Base-by-base conservation (phyloP, 495 filamentous ascomycete genomes). In the Bacidia rubella region DNA sequence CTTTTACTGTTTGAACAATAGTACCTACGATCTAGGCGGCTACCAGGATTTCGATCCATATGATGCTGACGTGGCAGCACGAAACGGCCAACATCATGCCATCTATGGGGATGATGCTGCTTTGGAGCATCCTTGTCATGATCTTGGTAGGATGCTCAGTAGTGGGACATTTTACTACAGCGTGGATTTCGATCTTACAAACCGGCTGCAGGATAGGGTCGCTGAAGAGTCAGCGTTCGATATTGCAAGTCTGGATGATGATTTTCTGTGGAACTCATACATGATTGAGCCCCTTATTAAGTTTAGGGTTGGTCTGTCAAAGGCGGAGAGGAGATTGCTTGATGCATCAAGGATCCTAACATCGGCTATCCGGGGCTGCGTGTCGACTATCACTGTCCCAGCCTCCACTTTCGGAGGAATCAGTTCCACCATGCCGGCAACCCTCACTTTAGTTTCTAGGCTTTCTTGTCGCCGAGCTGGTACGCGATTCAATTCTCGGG, bases 101-200 rank as follows among this genome's bases (percentile, higher is more conserved):
- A 65, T 74, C n/a, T 77, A 82, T 25, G 70, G 76, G 49, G 75
- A 74, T 56, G 86, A 95, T 32, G 68, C 75, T 26, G 60, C 78
- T 25, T 62, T 84, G 22, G 89, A 95, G 58, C 87, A 96, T 66
- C 93, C 92, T 21, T 96, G 88, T 61, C 64, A 85, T 49, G 86
- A 90, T 38, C 60, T 98, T 47, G 90, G 90, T 63, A 96, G 94
- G 72, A 75, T 98, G 10, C 72, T 98, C 20, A 81, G 86, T 56
- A 86, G 92, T 67, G 89, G 93, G n/a, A 95, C 83, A 11, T 98
- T 98, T 63, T 97, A 97, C 65, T 98, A 95, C 66, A 96, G 90
- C 60, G 82, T 87, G 25, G 86, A 97, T 68, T 98, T 98, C 63
- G 90, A 97, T 65, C 75, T 98, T 20, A 97, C 92, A 22, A 90